These are phyloP conservation scores for Epipyxis sp. DNA, from an alignment of 108 stramenopile species.

Conservation along the genomic window DNA sequence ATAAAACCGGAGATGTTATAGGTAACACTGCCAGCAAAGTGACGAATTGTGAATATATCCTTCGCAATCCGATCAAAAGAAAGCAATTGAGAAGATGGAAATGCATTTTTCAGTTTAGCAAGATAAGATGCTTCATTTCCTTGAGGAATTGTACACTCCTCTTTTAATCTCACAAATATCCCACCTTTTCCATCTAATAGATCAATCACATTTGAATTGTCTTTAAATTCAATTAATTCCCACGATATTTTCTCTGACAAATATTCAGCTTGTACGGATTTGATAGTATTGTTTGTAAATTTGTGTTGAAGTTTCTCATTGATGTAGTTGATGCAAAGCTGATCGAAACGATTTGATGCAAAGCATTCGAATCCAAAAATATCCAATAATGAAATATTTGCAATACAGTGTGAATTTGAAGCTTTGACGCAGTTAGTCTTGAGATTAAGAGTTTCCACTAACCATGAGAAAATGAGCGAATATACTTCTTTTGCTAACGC, in stretches of 20 bases:
- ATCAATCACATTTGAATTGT: too few relatives aligned
- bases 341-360: constrained; percentile 37
- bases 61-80: too few relatives aligned
- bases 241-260: constrained; percentile 39
- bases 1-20: too few relatives aligned
- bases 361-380: constrained; percentile 55
- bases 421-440: neutral
- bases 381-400: constrained; percentile 47
- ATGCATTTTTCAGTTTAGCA: too few relatives aligned
- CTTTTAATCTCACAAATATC: too few relatives aligned
- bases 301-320: constrained; percentile 58
- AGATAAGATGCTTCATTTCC: too few relatives aligned
- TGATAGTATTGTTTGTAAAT: constrained; percentile 77
- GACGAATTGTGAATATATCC: too few relatives aligned
- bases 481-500: constrained; percentile 48
- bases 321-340: constrained; percentile 54
- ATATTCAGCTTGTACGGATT: constrained; percentile 65
- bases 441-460: constrained; percentile 45
- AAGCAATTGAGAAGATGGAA: too few relatives aligned
- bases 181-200: too few relatives aligned
- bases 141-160: too few relatives aligned
- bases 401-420: neutral
- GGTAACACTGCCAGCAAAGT: too few relatives aligned
- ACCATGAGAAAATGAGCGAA: constrained; percentile 32
- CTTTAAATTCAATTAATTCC: constrained; percentile 35